phyloP scores from a whole-genome alignment of 495 filamentous ascomycete species.

The Chaetomidium leptoderma region DNA sequence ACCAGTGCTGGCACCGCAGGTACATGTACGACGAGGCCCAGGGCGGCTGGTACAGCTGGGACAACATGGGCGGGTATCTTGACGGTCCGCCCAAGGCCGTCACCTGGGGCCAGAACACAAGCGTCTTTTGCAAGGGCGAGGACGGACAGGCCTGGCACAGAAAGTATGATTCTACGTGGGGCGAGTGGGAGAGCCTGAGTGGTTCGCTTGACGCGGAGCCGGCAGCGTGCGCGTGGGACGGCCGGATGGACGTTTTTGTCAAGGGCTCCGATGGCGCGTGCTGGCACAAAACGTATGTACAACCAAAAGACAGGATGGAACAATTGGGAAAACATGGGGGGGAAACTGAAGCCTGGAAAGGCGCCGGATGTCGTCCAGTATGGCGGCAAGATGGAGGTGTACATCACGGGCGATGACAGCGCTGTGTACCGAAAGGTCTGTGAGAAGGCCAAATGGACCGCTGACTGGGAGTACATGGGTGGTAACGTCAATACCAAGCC shows the following conservation, averaged over 20 bases:
- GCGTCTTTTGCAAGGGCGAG: conserved; percentile 23
- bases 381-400: conserved; percentile 32
- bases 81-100: conserved; percentile 25
- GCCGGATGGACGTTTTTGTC: conserved; percentile 27
- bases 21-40: conserved; percentile 15
- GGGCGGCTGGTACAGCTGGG: conserved; percentile 18
- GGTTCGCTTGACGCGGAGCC: conserved; percentile 20
- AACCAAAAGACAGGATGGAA: conserved; percentile 17
- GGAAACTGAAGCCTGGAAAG: conserved; percentile 16
- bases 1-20: conserved; percentile 20
- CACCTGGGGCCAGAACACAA: conserved; percentile 17
- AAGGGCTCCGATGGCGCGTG: conserved; percentile 25
- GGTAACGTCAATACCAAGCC: conserved; percentile 27
- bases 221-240: conserved; percentile 24
- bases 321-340: conserved; percentile 24
- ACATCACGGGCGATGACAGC: conserved; percentile 29
- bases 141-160: conserved; percentile 27
- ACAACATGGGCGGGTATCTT: conserved; percentile 23
- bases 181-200: conserved; percentile 21
- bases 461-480: conserved; percentile 26
- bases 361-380: conserved; percentile 23
- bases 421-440: conserved; percentile 29
- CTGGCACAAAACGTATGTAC: conserved; percentile 27
- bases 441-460: conserved; percentile 21
- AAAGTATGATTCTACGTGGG: conserved; percentile 17